Evolutionary conservation across 225 moss, liverwort and hornwort genomes (phyloP).

Genomic region (Pseudoscleropodium purum): DNA sequence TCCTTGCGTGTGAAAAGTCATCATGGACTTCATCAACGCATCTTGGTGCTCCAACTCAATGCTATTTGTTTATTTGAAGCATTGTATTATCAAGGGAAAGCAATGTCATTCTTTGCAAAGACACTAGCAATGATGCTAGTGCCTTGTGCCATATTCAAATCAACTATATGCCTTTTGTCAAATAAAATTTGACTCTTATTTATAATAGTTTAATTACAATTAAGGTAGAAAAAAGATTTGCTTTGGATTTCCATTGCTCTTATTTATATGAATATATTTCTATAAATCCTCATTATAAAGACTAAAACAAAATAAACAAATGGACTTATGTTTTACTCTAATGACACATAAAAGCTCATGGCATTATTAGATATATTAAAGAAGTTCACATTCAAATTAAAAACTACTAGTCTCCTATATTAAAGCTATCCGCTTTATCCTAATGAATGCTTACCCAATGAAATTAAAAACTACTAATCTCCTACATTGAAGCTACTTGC

Average conservation of each 20-base stretch:
- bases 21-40: background rate
- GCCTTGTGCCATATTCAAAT: background rate
- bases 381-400: background rate
- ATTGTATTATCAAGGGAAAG: background rate
- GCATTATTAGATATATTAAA: background rate
- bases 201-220: background rate
- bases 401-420: too few relatives aligned
- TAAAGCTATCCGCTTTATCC: background rate
- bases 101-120: background rate
- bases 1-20: accelerated
- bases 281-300: background rate
- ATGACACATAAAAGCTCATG: background rate
- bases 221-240: background rate
- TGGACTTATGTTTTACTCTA: background rate
- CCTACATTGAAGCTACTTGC: background rate
- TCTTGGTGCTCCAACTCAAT: background rate
- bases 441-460: background rate
- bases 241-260: accelerated
- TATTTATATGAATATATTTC: background rate
- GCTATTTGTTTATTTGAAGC: background rate
- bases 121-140: background rate
- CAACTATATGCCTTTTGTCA: background rate
- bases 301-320: background rate
- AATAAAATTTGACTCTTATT: background rate
- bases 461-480: too few relatives aligned